A percentile compares a stretch with the other conserved stretches of the same genome.
These are phyloP conservation scores for Pleurotus cornucopiae DNA, from an alignment of 768 basidiomycete species.

Conservation along the genomic window DNA sequence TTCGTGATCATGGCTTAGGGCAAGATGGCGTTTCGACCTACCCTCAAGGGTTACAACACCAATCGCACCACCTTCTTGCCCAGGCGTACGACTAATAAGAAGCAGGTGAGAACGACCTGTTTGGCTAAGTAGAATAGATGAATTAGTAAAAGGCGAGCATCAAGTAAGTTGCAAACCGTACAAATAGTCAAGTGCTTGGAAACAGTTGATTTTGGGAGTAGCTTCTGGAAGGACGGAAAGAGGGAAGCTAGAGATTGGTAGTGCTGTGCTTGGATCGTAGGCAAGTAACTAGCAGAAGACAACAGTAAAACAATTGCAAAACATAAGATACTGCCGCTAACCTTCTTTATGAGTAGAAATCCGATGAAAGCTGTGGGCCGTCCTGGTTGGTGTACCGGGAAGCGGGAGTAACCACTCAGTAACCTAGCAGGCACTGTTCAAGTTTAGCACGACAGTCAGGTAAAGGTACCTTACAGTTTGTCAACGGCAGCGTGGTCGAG, in stretches of 20 bases:
- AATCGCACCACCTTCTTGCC: conserved; percentile 75
- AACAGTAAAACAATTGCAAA: not conserved
- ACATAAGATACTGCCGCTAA: conserved; percentile 18
- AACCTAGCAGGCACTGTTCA: conserved; percentile 32
- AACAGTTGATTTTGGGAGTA: conserved; percentile 82
- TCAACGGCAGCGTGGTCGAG: conserved; percentile 80
- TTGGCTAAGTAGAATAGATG: conserved; percentile 48
- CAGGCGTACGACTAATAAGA: conserved; percentile 81
- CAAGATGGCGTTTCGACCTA: conserved; percentile 18
- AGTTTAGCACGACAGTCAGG: conserved; percentile 6
- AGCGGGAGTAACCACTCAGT: conserved; percentile 85
- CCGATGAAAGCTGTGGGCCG: conserved; percentile 73
- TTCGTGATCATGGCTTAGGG: not conserved
- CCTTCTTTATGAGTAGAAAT: conserved; percentile 80
- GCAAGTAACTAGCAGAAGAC: conserved; percentile 59
- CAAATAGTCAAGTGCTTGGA: conserved; percentile 95
- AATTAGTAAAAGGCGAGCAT: not conserved
- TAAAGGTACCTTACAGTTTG: conserved; percentile 43
- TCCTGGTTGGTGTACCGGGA: conserved; percentile 79
- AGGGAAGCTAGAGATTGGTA: conserved; percentile 70
- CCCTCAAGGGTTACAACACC: conserved; percentile 91
- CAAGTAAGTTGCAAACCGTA: conserved; percentile 25
- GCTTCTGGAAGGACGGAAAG: conserved; percentile 90
- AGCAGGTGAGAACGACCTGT: conserved; percentile 92
- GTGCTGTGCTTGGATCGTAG: conserved; percentile 81